Conservation (phyloP, 2,329 filamentous ascomycete species). For the Ceratocystis variospora region DNA sequence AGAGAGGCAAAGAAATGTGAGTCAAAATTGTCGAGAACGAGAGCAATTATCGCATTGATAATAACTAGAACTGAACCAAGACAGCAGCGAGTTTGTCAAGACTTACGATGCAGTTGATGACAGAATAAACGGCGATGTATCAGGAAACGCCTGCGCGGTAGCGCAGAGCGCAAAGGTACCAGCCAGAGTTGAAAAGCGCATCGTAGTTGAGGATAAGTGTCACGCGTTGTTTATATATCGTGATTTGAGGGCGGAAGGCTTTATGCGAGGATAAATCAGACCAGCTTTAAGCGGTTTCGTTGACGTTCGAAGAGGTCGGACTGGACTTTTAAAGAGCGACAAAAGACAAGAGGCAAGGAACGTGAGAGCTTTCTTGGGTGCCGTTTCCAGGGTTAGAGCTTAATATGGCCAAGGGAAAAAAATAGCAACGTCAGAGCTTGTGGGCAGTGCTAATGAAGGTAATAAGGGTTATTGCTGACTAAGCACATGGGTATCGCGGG, state of each 20-base stretch:
- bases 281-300: conserved; percentile 1
- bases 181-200: conserved; percentile 42
- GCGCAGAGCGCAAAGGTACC: conserved; percentile 42
- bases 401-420: not conserved
- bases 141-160: conserved; percentile 57
- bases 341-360: not conserved
- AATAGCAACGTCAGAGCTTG: conserved; percentile 2
- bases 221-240: not conserved
- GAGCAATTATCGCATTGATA: not conserved
- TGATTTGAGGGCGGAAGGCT: not conserved
- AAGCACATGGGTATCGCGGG: not conserved
- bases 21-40: not conserved
- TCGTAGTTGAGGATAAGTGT: conserved; percentile 26
- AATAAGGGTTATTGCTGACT: not conserved
- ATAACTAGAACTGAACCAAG: too few species aligned
- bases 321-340: not conserved
- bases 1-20: not conserved
- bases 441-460: not conserved
- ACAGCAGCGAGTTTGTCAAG: conserved; percentile 16
- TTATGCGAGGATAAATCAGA: not conserved
- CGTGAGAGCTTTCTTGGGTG: conserved; percentile 2
- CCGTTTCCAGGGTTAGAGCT: not conserved
- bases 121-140: conserved; percentile 80
- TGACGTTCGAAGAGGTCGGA: not conserved
- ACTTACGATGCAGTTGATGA: conserved; percentile 72